These are phyloP conservation scores for Pseudonitzschia delicatissima DNA, from an alignment of 108 stramenopile genomes.

Conservation along the genomic window DNA sequence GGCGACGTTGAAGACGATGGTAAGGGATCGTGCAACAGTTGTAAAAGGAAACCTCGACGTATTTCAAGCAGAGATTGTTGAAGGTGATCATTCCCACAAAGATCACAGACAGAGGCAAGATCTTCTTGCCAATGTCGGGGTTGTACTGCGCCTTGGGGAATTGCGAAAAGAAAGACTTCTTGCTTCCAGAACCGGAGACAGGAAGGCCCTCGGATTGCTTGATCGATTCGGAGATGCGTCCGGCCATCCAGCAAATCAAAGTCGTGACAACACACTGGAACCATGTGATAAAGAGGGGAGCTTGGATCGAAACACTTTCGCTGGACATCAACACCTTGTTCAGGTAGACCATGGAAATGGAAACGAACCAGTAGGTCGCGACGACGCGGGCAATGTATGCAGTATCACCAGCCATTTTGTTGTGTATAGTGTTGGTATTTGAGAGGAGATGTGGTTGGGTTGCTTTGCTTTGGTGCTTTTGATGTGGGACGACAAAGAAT, in stretches of 20 bases:
- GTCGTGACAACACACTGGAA: constrained; percentile 91
- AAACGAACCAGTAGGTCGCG: constrained; percentile 56
- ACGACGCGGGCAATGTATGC: constrained; percentile 48
- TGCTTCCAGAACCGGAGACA: constrained; percentile 18
- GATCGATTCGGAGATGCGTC: constrained; percentile 52
- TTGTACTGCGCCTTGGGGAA: constrained; percentile 87
- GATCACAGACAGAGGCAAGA: constrained; percentile 78
- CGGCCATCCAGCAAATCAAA: constrained; percentile 79
- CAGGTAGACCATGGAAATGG: constrained; percentile 87
- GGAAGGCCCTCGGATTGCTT: constrained; percentile 21
- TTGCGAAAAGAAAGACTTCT: constrained; percentile 66
- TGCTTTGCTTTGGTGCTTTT: too few species aligned
- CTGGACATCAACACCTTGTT: constrained; percentile 90
- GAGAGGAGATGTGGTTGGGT: neutral
- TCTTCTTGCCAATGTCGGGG: constrained; percentile 38
- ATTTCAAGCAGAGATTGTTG: constrained; percentile 93
- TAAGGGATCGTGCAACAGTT: constrained; percentile 92
- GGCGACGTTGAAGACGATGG: constrained; percentile 94
- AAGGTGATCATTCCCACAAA: constrained; percentile 97
- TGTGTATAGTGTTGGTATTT: neutral
- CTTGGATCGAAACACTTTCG: constrained; percentile 73
- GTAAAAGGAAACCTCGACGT: constrained; percentile 96
- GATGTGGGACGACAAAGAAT: too few species aligned
- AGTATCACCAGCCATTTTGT: constrained; percentile 8
- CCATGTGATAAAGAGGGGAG: constrained; percentile 96